Evolutionary conservation across 371 early-diverging fungal species (phyloP), one percentile per base, ranked within the genome.

Genomic region (Paraphysoderma sedebokerense): DNA sequence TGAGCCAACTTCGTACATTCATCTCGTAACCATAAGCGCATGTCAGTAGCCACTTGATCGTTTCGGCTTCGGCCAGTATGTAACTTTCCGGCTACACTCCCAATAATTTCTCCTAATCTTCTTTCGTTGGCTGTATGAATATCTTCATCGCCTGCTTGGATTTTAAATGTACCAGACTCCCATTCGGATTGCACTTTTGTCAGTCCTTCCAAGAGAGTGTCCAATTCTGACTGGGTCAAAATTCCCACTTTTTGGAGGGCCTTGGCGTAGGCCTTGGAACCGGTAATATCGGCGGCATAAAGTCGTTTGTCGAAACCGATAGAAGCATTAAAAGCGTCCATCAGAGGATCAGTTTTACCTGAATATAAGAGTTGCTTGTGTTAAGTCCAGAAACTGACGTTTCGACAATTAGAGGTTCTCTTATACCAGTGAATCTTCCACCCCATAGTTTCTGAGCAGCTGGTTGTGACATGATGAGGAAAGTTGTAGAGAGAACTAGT

Each of bases 91-190:
- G 91, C 89, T 22, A 90, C 61, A 7, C 79, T 51, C 5, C 97
- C 97, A 38, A 96, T 75, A 26, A 93, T 47, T 63, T 96, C 97
- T 38, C 85, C 85, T 24, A 96, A 68, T 26, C 97, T 77, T 45
- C 97, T 81, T 56, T 96, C 97, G 55, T 93, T 93, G 37, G 97
- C 97, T 2, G 93, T 91, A 60, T 96, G 97, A 56, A 96, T 93
- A 66, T 96, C 97, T 61, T 96, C 97, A 63, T 96, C 97, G n/a
- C n/a, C n/a, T 7, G 81, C 78, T 12, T 11, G 27, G 47, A 87
- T 68, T 28, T 56, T 72, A 63, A 96, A 93, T n/a, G 58, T 58
- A 37, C 73, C 75, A 31, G 56, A 34, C 17, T 68, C 67, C 97
- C 97, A 96, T 59, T 96, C 97, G 20, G 61, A 59, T 40, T 65